These are phyloP conservation scores for Neocatenulostroma microsporum DNA, from an alignment of 2,329 filamentous ascomycete species.

Conservation along the genomic window DNA sequence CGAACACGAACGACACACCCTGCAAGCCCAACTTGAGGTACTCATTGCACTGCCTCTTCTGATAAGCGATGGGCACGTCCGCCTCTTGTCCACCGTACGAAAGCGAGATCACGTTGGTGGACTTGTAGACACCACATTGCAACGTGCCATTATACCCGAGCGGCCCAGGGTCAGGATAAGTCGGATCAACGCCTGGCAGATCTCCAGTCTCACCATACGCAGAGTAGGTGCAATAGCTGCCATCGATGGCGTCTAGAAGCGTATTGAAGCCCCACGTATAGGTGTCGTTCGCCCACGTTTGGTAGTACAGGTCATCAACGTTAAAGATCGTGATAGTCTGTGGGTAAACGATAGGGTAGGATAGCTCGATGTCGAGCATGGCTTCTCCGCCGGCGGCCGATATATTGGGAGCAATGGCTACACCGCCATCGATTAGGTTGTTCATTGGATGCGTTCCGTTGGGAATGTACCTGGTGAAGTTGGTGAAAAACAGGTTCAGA, in stretches of 20 bases:
- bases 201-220: conserved; percentile 35
- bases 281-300: conserved; percentile 26
- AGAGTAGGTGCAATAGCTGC: conserved; percentile 44
- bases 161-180: conserved; percentile 36
- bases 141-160: conserved; percentile 37
- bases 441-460: conserved; percentile 23
- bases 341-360: conserved; percentile 45
- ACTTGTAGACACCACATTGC: conserved; percentile 41
- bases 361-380: conserved; percentile 43
- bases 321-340: conserved; percentile 41
- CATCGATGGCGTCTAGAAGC: conserved; percentile 46
- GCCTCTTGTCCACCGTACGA: conserved; percentile 50
- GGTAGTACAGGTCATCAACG: conserved; percentile 41
- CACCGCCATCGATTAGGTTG: conserved; percentile 17
- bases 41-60: conserved; percentile 35
- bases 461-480: conserved; percentile 19
- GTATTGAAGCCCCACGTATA: conserved; percentile 31
- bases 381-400: conserved; percentile 32
- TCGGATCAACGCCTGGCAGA: conserved; percentile 36
- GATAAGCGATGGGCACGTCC: conserved; percentile 47
- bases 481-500: conserved; percentile 36
- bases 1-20: conserved; percentile 40
- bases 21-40: conserved; percentile 42
- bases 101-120: conserved; percentile 50
- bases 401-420: conserved; percentile 28